phyloP scores from a whole-genome alignment of 1,139 yeast species.

The Pichia terricola region DNA sequence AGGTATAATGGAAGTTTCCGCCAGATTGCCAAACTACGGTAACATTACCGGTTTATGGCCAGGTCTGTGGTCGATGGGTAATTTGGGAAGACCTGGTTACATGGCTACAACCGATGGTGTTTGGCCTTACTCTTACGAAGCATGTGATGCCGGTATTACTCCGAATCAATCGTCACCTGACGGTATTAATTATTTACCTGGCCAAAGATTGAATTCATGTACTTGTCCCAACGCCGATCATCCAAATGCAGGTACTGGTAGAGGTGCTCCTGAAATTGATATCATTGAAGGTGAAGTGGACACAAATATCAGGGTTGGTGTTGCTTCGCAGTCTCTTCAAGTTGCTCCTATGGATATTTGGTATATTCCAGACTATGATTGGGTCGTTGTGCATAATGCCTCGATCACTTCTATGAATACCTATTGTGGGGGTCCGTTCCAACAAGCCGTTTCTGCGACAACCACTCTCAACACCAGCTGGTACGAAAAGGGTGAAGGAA shows the following conservation, averaged over 20 bases:
- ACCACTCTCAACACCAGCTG: slow-evolving; percentile 46
- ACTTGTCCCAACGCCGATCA: slow-evolving; percentile 50
- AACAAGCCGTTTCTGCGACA: slow-evolving; percentile 47
- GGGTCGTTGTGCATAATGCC: slow-evolving; percentile 37
- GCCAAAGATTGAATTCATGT: slow-evolving; percentile 47
- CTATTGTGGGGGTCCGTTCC: slow-evolving; percentile 53
- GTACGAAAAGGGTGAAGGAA: slow-evolving; percentile 41
- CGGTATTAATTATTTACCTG: slow-evolving; percentile 51
- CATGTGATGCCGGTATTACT: slow-evolving; percentile 60
- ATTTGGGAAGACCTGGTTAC: slow-evolving; percentile 54
- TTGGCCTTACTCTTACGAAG: slow-evolving; percentile 54
- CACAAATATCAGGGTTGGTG: slow-evolving; percentile 32
- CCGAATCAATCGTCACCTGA: slow-evolving; percentile 54
- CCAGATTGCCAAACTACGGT: slow-evolving; percentile 46
- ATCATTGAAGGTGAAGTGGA: slow-evolving; percentile 49
- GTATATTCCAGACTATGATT: slow-evolving; percentile 52
- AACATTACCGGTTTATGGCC: slow-evolving; percentile 54
- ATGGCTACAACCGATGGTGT: slow-evolving; percentile 55
- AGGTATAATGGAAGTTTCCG: slow-evolving; percentile 44
- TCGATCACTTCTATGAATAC: slow-evolving; percentile 42
- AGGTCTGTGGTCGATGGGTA: slow-evolving; percentile 58
- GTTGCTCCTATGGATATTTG: slow-evolving; percentile 55
- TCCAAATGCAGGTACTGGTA: slow-evolving; percentile 48
- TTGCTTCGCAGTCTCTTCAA: slow-evolving; percentile 53
- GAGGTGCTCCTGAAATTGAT: slow-evolving; percentile 65